Percentiles rank a stretch among this genome's conserved stretches.
These are phyloP conservation scores for Ceratobasidium sp. DNA, from an alignment of 1,284 basidiomycete genomes.

Conservation along the genomic window DNA sequence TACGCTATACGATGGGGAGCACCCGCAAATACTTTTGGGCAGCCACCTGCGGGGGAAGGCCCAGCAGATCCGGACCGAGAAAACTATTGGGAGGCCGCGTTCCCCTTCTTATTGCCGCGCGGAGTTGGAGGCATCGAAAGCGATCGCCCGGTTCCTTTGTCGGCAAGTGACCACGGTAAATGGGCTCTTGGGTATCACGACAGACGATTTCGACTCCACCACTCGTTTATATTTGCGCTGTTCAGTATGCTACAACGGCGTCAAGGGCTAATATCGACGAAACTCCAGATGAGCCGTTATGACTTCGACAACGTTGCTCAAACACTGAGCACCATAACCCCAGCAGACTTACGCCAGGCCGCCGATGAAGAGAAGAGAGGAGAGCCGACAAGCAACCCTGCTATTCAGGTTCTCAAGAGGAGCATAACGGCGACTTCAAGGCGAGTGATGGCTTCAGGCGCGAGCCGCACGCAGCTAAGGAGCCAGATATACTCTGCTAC, in stretches of 20 bases:
- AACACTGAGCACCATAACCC: constrained; percentile 12
- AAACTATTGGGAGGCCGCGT: constrained; percentile 56
- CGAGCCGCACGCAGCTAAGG: constrained; percentile 50
- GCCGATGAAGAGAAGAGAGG: constrained; percentile 47
- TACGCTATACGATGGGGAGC: constrained; percentile 44
- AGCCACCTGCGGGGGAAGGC: background rate
- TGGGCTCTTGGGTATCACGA: constrained; percentile 61
- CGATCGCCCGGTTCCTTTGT: constrained; percentile 48
- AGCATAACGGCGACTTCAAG: constrained; percentile 39
- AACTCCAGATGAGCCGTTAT: constrained; percentile 46
- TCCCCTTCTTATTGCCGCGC: constrained; percentile 61
- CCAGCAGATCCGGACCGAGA: background rate
- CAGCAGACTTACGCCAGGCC: constrained; percentile 45
- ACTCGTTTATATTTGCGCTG: constrained; percentile 57
- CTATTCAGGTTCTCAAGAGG: constrained; percentile 29
- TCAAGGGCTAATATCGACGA: constrained; percentile 41
- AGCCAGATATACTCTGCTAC: constrained; percentile 56
- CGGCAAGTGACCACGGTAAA: constrained; percentile 56
- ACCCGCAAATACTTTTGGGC: constrained; percentile 36
- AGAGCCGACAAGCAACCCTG: constrained; percentile 20
- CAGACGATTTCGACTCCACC: constrained; percentile 56
- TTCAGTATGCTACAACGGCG: constrained; percentile 57
- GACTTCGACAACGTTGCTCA: constrained; percentile 37
- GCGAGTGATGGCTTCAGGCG: constrained; percentile 50
- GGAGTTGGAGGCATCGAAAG: constrained; percentile 60